Evolutionary conservation across 1,139 yeast genomes (phyloP).

Genomic region (Blastobotrys raffinosifermentans): DNA sequence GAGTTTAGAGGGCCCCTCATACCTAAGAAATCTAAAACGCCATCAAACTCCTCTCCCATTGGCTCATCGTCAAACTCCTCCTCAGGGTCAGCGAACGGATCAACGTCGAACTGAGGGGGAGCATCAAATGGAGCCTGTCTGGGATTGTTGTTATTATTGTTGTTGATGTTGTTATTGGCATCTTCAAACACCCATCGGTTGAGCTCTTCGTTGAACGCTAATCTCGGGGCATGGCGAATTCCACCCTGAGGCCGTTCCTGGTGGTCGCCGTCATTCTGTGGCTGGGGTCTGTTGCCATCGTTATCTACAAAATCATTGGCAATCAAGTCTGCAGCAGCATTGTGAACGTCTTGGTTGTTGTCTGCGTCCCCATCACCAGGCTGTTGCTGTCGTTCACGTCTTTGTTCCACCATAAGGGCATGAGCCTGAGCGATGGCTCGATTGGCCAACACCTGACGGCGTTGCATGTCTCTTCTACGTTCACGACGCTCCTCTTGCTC

Average conservation of each 20-base stretch:
- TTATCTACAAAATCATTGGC: neutral
- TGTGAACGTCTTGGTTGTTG: neutral
- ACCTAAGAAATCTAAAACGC: conserved; percentile 29
- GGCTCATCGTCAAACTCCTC: conserved; percentile 9
- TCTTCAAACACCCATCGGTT: too few species aligned
- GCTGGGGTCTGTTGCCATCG: neutral
- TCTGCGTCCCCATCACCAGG: neutral
- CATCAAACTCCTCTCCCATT: conserved; percentile 29
- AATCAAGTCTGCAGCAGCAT: neutral
- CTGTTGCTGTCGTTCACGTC: neutral
- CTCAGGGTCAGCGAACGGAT: neutral
- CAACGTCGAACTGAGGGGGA: too few species aligned
- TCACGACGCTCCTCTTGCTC: conserved; percentile 2
- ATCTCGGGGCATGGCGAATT: too few species aligned
- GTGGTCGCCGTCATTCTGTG: neutral
- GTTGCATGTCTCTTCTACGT: neutral
- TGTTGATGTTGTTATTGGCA: too few species aligned
- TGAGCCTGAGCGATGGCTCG: neutral
- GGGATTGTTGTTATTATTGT: too few species aligned
- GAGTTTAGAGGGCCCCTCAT: conserved; percentile 28
- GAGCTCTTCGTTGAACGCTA: too few species aligned
- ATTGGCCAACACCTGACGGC: neutral
- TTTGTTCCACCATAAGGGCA: neutral
- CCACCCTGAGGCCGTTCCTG: too few species aligned
- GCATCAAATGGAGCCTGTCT: too few species aligned